phyloP scores from a whole-genome alignment of 2,329 filamentous ascomycete genomes.

The Geosmithia putterillii region DNA sequence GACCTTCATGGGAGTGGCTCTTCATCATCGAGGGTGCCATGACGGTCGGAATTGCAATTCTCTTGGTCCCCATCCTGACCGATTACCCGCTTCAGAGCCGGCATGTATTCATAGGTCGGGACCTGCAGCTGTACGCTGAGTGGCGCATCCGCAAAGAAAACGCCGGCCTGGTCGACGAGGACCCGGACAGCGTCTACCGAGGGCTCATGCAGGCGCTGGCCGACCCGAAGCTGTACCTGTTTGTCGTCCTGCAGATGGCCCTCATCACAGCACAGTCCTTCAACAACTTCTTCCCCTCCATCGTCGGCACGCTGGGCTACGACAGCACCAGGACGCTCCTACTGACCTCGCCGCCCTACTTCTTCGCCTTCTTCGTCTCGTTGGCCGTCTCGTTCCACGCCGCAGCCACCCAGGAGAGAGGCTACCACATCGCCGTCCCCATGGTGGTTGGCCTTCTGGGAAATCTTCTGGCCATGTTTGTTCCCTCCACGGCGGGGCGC shows the following conservation, averaged over 20 bases:
- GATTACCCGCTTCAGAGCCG: constrained; percentile 5
- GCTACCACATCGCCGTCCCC: constrained; percentile 27
- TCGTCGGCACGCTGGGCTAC: constrained; percentile 10
- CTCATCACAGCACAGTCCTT: background rate
- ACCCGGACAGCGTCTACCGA: background rate
- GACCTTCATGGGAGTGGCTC: constrained; percentile 41
- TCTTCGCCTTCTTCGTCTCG: constrained; percentile 9
- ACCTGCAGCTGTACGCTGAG: background rate
- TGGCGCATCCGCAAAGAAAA: background rate
- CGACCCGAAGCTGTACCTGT: constrained; percentile 3
- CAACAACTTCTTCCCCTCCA: constrained; percentile 12
- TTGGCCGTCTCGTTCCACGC: constrained; percentile 23
- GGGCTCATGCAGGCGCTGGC: background rate
- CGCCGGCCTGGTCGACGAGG: background rate
- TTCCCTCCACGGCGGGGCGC: constrained; percentile 24
- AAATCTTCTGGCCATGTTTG: constrained; percentile 21
- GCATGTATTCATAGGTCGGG: background rate
- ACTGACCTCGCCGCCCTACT: constrained; percentile 13
- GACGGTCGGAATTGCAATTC: constrained; percentile 7
- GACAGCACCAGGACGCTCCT: constrained; percentile 9
- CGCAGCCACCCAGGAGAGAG: constrained; percentile 29
- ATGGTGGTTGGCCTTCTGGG: constrained; percentile 17
- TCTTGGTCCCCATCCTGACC: constrained; percentile 6
- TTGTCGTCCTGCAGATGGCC: constrained; percentile 1
- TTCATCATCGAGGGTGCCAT: constrained; percentile 52